Evolutionary conservation across 176 grass and related monocot species (phyloP), one percentile per base, ranked within the genome.

Genomic region (Lolium multiflorum): DNA sequence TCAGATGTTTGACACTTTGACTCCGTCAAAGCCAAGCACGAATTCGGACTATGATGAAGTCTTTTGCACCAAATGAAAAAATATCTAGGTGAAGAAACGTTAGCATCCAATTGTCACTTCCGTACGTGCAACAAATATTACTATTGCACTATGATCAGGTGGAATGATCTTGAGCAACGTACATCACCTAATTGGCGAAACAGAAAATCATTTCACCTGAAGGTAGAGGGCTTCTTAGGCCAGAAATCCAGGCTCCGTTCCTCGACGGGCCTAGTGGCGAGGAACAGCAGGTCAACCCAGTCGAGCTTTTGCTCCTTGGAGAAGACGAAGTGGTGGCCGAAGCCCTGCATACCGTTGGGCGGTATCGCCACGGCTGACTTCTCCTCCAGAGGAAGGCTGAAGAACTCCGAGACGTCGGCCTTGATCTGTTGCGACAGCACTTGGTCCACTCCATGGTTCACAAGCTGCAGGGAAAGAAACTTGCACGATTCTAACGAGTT

Each of bases 271-370:
- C 49, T 43, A 14, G 87, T 70, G n/a, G 61, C 26, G 44, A 93
- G 71, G 56, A 38, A 87, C 31, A 91, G 68, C 25, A 76, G 49
- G 74, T 76, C 74, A 3, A 76, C 85, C 91, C 94, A 97, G 51
- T 94, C 94, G 73, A 97, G 41, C 55, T 97, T 97, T 78, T 91
- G 91, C 20, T 96, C 89, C 20, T 96, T 41, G 9, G 94, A 93
- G 28, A 83, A 88, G 7, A 96, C 89, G 22, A 91, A 96, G 49
- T 83, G 63, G 59, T 91, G 94, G 18, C 94, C 94, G 46, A 91
- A 96, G 5, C 91, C 94, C 71, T 95, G 70, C 7, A 91, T 5
- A 28, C 71, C 84, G 51, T 87, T 82, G 26, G 88, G 81, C 10
- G 65, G 68, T 41, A 83, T 83, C 11, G 82, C 79, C 44, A 87